Evolutionary conservation across 2,329 filamentous ascomycete genomes (phyloP), one percentile per base, ranked within the genome.

Genomic region (Trichoderma atrobrunneum): DNA sequence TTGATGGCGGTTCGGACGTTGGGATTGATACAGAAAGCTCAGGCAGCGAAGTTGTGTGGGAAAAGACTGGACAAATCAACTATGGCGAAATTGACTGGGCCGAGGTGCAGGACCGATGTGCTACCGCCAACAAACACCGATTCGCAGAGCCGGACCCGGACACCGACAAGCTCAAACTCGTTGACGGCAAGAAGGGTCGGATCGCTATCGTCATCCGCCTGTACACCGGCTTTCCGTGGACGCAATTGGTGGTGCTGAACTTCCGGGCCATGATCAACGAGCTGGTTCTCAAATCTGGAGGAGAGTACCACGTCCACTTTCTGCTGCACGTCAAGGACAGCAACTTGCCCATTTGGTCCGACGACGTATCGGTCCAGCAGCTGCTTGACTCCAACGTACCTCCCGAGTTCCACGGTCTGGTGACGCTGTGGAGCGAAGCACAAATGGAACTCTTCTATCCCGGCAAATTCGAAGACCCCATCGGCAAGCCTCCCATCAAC

Each of bases 261-360:
- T 87, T 97, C 76, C 92, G 94, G 18, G 91, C 94, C 36, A 84
- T 97, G 76, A 89, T 97, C 56, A 89, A 91, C 5, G 94, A 97
- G 81, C 85, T 97, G 11, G 89, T 91, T 8, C 84, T 97, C 63
- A 86, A 89, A 70, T 95, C 93, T 0, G 93, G 93, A 36, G 93
- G 92, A 61, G 93, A 97, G 79, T 97, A 96, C 77, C 87, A 88
- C 5, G 86, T 97, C 3, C 93, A 96, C 80, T 94, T 97, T 78
- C 85, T 97, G 43, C 87, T 97, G 51, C 93, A 97, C 76, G 93
- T 97, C 75, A 93, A 93, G 77, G 92, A 97, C 79, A 88, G 92
- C 76, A 89, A 92, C 77, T 83, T 91, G 56, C 92, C 92, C 59
- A 93, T 97, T 75, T 97, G 92, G 92, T 89, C 93, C 0, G 93